These are phyloP conservation scores for Amesomyces nigricolor DNA, from an alignment of 2,329 filamentous ascomycete species.

Conservation along the genomic window DNA sequence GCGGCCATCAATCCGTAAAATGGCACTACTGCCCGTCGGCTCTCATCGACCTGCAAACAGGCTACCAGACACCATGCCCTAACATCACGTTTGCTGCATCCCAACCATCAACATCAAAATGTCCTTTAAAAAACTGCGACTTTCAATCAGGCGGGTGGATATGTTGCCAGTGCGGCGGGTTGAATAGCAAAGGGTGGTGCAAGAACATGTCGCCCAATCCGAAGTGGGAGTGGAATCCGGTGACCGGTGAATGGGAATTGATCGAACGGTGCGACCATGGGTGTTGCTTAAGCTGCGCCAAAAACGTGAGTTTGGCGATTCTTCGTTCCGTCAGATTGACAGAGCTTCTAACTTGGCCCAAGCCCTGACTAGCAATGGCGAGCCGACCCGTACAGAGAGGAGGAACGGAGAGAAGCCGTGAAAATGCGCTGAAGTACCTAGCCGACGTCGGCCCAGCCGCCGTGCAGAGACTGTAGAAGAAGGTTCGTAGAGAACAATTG, in stretches of 20 bases:
- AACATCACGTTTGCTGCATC: conserved; percentile 44
- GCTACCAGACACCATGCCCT: conserved; percentile 45
- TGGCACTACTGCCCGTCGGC: conserved; percentile 50
- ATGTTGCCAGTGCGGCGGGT: conserved; percentile 48
- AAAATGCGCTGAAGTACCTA: neutral
- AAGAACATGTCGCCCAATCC: conserved; percentile 32
- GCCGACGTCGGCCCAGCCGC: too few species aligned
- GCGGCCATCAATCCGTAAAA: conserved; percentile 49
- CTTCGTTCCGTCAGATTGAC: too few species aligned
- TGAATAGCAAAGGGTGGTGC: conserved; percentile 51
- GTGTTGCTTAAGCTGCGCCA: conserved; percentile 36
- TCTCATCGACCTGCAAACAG: conserved; percentile 44
- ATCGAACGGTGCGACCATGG: conserved; percentile 45
- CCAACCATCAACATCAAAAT: conserved; percentile 40
- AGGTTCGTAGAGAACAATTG: too few species aligned
- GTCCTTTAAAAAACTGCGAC: conserved; percentile 47
- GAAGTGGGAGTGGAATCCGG: conserved; percentile 30
- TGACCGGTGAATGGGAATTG: conserved; percentile 33
- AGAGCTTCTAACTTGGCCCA: neutral
- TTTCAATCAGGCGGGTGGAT: conserved; percentile 47
- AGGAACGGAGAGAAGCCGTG: conserved; percentile 14
- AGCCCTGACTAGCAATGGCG: conserved; percentile 6
- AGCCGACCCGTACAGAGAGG: conserved; percentile 5
- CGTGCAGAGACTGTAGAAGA: too few species aligned
- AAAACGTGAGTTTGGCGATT: conserved; percentile 23